Base-by-base conservation (phyloP, 2,329 filamentous ascomycete species). In the Alternaria consortialis region DNA sequence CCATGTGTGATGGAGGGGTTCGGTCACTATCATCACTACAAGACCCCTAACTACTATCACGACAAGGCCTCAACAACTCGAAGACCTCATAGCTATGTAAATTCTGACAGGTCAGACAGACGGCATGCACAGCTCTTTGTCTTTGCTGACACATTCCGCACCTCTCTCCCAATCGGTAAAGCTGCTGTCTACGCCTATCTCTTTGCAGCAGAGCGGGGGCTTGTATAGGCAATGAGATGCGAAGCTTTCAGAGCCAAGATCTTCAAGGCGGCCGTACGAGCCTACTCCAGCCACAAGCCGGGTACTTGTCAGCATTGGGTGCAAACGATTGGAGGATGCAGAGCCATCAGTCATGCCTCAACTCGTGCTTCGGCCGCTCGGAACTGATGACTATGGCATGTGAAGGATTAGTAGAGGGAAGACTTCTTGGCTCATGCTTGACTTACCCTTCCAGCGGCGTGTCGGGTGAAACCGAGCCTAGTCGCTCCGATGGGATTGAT, bases 91-190 rank as follows among this genome's bases (percentile, higher is more conserved):
- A 15, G 13, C 31, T 23, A 23, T 25, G 12, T 23, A 12, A 15
- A 25, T 48, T 11, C 31, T 25, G 46, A n/a, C 46, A 25, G 42
- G 7, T 8, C 15, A 34, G 32, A 36, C 12, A 6, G 48, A 50
- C 53, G 23, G 53, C 53, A 53, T 53, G 34, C 40, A 32, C 51
- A 34, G 32, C 52, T 31, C 36, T 29, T 42, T 51, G 44, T 56
- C 44, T 29, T 39, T 36, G 60, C 60, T 57, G 60, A 60, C 60
- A 56, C 57, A 56, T 54, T 32, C 32, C 39, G 31, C 36, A 11
- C 25, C 53, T 50, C 23, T 25, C 15, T 56, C 57, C 57, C 37
- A 34, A 51, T 60, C n/a, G 37, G 57, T 51, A 47, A 36, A 20
- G 37, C 37, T 42, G 13, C 44, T 50, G 17, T 48, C 31, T 48